Base-by-base conservation (phyloP, 768 basidiomycete species). In the Boletus coccyginus region DNA sequence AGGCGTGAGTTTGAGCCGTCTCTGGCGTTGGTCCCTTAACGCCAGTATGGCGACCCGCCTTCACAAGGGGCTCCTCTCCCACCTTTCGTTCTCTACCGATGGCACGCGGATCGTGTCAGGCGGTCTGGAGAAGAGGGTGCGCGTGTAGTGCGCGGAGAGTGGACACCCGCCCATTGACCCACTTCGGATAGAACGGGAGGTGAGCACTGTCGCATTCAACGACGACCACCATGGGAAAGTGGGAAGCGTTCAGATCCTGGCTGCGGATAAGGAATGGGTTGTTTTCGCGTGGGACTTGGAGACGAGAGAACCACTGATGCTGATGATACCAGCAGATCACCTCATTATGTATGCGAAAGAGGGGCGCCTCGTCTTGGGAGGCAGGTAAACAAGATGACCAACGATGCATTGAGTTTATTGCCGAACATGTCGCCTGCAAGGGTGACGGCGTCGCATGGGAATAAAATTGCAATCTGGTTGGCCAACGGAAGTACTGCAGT, bases 391-490 rank as follows among this genome's bases (percentile, higher is more conserved):
- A 55, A 50, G 46, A 53, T 5, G 50, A 66, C 64, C 9, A 1
- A 53, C 17, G 56, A 52, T 0, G 45, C 24, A 32, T 6, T 70
- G 57, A 50, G 59, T 32, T 40, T 70, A 40, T 50, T 70, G 51
- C 69, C 69, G 1, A 70, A 70, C 14, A 70, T 70, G 69, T 64
- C 69, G 16, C 66, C 62, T 1, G 57, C 64, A 31, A 70, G 33
- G 17, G 64, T 54, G 29, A 53, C 61, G 36, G 61, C 66, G 21
- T 70, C 68, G 13, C 41, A 53, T 7, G 60, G 58, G n/a, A 50
- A 63, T 32, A 62, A 32, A 14, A 59, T 72, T 39, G 69, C 57
- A 38, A 62, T 70, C 32, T 70, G 69, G 19, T 46, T 70, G 43
- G 68, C 62, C 14, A 70, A 67, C 14, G 69, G 69, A 49, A 59